Percentiles rank a stretch among this genome's conserved stretches.
Evolutionary conservation across 768 basidiomycete species (phyloP).

Genomic region (Cyathus striatus): DNA sequence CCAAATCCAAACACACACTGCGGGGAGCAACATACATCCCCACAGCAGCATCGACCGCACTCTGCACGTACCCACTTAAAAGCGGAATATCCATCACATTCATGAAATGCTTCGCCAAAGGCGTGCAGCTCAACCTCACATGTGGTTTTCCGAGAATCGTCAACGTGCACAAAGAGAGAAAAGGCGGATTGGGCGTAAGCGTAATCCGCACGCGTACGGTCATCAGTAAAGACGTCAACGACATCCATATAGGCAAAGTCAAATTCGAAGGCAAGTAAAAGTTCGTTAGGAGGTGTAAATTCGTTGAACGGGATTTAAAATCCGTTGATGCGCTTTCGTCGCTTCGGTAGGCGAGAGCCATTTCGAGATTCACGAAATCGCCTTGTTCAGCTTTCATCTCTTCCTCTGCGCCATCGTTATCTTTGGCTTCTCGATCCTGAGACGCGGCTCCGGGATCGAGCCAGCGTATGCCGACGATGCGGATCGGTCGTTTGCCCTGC

Average conservation of each 20-base stretch:
- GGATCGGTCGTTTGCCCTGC: conserved; percentile 61
- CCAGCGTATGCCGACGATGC: conserved; percentile 63
- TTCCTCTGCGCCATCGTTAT: conserved; percentile 22
- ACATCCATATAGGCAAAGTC: conserved; percentile 65
- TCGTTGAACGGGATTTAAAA: conserved; percentile 40
- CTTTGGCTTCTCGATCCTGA: conserved; percentile 13
- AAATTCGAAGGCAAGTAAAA: conserved; percentile 50
- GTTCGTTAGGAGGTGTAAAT: conserved; percentile 63
- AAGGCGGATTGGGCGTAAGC: conserved; percentile 69
- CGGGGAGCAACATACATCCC: conserved; percentile 66
- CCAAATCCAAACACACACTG: conserved; percentile 65
- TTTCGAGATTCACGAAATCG: conserved; percentile 61
- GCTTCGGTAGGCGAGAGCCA: conserved; percentile 65
- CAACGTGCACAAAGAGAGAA: conserved; percentile 40
- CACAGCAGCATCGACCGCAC: conserved; percentile 56
- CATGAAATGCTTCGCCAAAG: conserved; percentile 55
- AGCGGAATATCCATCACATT: conserved; percentile 79
- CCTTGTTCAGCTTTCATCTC: conserved; percentile 34
- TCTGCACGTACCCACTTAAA: conserved; percentile 64
- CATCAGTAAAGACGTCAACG: conserved; percentile 60
- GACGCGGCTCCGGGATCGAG: conserved; percentile 20
- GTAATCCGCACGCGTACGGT: conserved; percentile 65
- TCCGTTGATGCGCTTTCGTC: conserved; percentile 33
- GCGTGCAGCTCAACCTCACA: conserved; percentile 59
- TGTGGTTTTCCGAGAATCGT: conserved; percentile 70